Evolutionary conservation across 1,284 basidiomycete species (phyloP).

Genomic region (Coniophora puteana): DNA sequence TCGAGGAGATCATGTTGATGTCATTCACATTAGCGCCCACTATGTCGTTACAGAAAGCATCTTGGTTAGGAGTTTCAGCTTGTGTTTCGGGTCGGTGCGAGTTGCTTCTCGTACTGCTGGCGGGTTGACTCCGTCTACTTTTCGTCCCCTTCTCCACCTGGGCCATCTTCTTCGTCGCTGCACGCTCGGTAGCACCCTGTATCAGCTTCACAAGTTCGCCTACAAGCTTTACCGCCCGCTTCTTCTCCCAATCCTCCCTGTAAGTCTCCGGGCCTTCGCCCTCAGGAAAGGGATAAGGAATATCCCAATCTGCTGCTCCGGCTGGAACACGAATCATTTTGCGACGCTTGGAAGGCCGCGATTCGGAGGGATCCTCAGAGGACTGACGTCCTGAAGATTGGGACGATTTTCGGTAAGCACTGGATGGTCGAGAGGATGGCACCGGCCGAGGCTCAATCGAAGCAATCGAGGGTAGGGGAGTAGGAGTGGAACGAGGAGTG

Average conservation of each 20-base stretch:
- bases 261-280: constrained; percentile 68
- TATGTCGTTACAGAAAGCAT: too few species aligned
- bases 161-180: constrained; percentile 42
- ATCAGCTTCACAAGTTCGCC: constrained; percentile 58
- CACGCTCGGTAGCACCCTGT: constrained; percentile 52
- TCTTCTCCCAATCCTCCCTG: constrained; percentile 54
- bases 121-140: too few species aligned
- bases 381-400: constrained; percentile 6
- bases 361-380: constrained; percentile 18
- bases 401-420: constrained; percentile 3
- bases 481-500: constrained; percentile 12
- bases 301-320: constrained; percentile 74
- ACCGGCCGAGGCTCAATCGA: constrained; percentile 15
- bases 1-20: too few species aligned
- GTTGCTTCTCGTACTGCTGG: too few species aligned
- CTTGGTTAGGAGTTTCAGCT: too few species aligned
- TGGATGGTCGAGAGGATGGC: constrained; percentile 8
- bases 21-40: too few species aligned
- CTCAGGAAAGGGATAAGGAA: constrained; percentile 67
- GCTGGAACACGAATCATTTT: constrained; percentile 66
- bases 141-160: constrained; percentile 4
- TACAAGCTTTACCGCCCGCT: constrained; percentile 57
- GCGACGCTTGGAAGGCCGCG: constrained; percentile 46
- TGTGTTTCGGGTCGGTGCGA: too few species aligned
- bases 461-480: not conserved